phyloP scores from a whole-genome alignment of 768 basidiomycete genomes.

The Lyophyllum shimeji region DNA sequence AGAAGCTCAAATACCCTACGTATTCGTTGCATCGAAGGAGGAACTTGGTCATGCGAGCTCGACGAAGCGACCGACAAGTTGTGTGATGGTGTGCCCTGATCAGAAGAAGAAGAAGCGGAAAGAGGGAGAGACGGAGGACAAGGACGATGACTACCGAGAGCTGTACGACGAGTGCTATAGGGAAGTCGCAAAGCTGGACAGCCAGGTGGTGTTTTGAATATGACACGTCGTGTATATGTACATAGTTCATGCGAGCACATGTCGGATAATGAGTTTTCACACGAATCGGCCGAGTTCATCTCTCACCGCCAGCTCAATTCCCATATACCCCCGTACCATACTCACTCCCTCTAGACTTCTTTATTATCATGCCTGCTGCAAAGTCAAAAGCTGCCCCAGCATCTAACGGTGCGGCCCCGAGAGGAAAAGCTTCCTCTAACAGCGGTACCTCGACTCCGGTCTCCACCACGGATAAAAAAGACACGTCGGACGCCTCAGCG shows the following conservation, averaged over 20 bases:
- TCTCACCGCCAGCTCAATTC: slow-evolving; percentile 15
- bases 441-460: slow-evolving; percentile 51
- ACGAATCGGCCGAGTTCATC: slow-evolving; percentile 20
- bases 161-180: slow-evolving; percentile 82
- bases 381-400: slow-evolving; percentile 53
- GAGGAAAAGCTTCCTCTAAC: slow-evolving; percentile 42
- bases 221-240: slow-evolving; percentile 2
- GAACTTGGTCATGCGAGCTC: slow-evolving; percentile 94
- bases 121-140: slow-evolving; percentile 55
- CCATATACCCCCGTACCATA: slow-evolving; percentile 20
- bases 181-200: slow-evolving; percentile 84
- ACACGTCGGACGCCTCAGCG: slow-evolving; percentile 39
- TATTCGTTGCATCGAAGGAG: slow-evolving; percentile 90
- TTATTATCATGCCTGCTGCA: slow-evolving; percentile 41
- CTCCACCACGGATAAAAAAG: slow-evolving; percentile 40
- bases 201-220: slow-evolving; percentile 60
- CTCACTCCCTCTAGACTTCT: slow-evolving; percentile 21
- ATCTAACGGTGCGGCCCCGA: slow-evolving; percentile 39
- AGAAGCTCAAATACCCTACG: slow-evolving; percentile 88
- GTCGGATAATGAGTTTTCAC: slow-evolving; percentile 19
- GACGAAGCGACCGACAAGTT: slow-evolving; percentile 97
- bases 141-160: slow-evolving; percentile 85
- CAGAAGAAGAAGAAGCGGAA: slow-evolving; percentile 74
- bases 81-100: slow-evolving; percentile 91
- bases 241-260: slow-evolving; percentile 2